phyloP scores from a whole-genome alignment of 805 yeast genomes.

The Scheffersomyces lignosus region DNA sequence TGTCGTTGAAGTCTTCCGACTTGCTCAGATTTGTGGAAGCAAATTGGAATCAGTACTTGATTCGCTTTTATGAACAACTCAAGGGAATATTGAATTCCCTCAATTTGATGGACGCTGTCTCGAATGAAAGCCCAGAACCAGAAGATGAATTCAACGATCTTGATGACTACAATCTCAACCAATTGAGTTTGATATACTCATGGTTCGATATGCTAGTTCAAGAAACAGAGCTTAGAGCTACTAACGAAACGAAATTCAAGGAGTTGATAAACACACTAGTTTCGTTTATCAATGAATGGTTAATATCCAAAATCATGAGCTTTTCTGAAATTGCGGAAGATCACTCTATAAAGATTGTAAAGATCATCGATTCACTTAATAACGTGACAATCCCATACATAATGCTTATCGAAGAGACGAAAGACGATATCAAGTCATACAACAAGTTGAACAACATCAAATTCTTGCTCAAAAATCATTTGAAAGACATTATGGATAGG shows the following conservation, averaged over 20 bases:
- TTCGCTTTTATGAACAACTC: conserved; percentile 18
- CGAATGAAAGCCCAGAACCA: conserved; percentile 3
- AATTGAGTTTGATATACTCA: conserved; percentile 16
- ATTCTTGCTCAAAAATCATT: conserved; percentile 36
- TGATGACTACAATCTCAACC: conserved; percentile 18
- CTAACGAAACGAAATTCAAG: conserved; percentile 30
- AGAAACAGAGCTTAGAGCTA: conserved; percentile 19
- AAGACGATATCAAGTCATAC: conserved; percentile 20
- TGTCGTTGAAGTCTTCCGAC: conserved; percentile 9
- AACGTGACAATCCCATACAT: conserved; percentile 21
- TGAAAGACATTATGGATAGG: conserved; percentile 46
- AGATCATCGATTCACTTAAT: conserved; percentile 21
- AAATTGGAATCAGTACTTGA: conserved; percentile 20
- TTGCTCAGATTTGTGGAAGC: conserved; percentile 16
- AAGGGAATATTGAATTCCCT: conserved; percentile 13
- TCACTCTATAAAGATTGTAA: conserved; percentile 31
- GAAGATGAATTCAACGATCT: conserved; percentile 15
- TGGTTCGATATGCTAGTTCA: conserved; percentile 22
- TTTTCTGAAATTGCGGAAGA: conserved; percentile 35
- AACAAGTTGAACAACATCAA: conserved; percentile 30
- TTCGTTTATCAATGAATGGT: conserved; percentile 29
- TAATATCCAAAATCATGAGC: conserved; percentile 23
- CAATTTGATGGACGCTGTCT: conserved; percentile 14
- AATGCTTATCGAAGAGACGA: conserved; percentile 14
- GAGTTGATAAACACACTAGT: conserved; percentile 23